Conservation (phyloP, 352 stramenopile species). For the Phytopythium oedochilum region DNA sequence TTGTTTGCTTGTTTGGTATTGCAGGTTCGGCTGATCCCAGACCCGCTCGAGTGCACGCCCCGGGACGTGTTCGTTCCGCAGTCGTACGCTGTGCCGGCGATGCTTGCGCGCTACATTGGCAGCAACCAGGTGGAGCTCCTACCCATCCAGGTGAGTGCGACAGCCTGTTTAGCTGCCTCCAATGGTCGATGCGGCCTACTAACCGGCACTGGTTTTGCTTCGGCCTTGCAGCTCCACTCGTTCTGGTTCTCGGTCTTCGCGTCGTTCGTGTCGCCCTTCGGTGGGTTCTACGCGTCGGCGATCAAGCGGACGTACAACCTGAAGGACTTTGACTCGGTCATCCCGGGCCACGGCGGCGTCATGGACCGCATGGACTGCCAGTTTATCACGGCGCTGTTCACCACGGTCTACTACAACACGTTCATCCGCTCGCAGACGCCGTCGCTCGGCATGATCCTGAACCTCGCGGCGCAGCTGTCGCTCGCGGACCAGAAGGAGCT, state of each 20-base stretch:
- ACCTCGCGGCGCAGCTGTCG: constrained; percentile 62
- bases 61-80: constrained; percentile 56
- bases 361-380: constrained; percentile 98
- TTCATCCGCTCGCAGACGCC: constrained; percentile 88
- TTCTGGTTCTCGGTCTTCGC: constrained; percentile 96
- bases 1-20: constrained; percentile 4
- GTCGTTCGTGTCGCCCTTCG: constrained; percentile 98
- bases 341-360: constrained; percentile 97
- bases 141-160: constrained; percentile 65
- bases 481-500: constrained; percentile 68
- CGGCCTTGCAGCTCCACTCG: constrained; percentile 91
- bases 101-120: constrained; percentile 78
- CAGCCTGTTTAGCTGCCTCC: too few relatives aligned
- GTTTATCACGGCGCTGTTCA: constrained; percentile 94
- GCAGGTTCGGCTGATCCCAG: constrained; percentile 56
- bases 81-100: constrained; percentile 58
- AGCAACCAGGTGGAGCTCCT: constrained; percentile 75
- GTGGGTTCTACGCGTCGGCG: constrained; percentile 97
- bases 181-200: background rate
- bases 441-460: constrained; percentile 68
- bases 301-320: constrained; percentile 99
- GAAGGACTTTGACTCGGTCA: constrained; percentile 99
- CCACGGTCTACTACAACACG: constrained; percentile 96
- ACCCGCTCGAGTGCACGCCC: constrained; percentile 60
- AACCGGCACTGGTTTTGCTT: constrained; percentile 1